These are phyloP conservation scores for Ophiognomonia clavigignenti-juglandacearum DNA, from an alignment of 2,329 filamentous ascomycete species.

Conservation along the genomic window DNA sequence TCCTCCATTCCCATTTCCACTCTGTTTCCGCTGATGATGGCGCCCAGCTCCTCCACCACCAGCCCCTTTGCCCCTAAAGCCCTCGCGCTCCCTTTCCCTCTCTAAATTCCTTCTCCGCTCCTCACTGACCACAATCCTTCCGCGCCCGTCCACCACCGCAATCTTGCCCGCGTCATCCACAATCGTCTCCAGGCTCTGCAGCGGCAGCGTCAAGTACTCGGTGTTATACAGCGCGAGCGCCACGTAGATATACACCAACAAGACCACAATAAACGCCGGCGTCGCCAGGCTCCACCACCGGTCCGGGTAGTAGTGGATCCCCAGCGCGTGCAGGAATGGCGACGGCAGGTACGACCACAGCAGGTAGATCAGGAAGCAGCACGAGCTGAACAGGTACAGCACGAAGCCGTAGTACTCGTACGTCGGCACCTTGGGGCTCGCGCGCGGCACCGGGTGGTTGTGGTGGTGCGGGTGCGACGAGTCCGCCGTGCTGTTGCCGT, in stretches of 20 bases:
- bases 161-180: constrained; percentile 87
- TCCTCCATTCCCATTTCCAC: constrained; percentile 1
- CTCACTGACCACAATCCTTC: constrained; percentile 35
- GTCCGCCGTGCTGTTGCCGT: no score
- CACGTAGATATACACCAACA: constrained; percentile 87
- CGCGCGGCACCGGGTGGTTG: constrained; percentile 77
- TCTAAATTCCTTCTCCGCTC: constrained; percentile 33
- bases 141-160: constrained; percentile 72
- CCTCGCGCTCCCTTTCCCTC: constrained; percentile 27
- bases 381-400: constrained; percentile 82
- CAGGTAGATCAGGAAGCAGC: constrained; percentile 69
- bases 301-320: constrained; percentile 95
- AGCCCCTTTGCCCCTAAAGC: constrained; percentile 28
- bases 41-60: constrained; percentile 7
- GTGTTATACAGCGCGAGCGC: constrained; percentile 89
- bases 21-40: constrained; percentile 27
- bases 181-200: constrained; percentile 79
- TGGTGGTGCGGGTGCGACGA: no score
- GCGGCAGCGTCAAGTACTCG: constrained; percentile 76
- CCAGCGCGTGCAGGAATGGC: constrained; percentile 85
- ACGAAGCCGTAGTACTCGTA: constrained; percentile 99
- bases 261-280: constrained; percentile 83
- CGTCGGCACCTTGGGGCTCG: constrained; percentile 90
- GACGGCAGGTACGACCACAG: constrained; percentile 89
- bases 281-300: constrained; percentile 96